phyloP scores from a whole-genome alignment of 208 protist genomes.

The Tetramitus jugosus region DNA sequence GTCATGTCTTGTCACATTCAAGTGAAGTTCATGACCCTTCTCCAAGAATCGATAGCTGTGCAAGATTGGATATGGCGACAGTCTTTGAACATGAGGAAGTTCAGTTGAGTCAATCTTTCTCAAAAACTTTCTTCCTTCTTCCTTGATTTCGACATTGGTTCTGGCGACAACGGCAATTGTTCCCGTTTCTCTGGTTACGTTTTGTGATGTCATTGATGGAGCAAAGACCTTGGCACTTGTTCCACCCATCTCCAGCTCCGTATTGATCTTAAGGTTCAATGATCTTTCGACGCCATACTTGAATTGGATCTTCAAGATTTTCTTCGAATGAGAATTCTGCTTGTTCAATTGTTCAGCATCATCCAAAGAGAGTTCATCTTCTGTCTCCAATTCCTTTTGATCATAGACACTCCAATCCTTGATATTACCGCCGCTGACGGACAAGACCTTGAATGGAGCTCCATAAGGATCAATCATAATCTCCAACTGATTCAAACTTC shows the following conservation, averaged over 20 bases:
- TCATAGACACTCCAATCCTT: background rate
- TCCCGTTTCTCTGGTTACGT: too few relatives aligned
- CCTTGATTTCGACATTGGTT: too few relatives aligned
- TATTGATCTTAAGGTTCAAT: too few relatives aligned
- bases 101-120: too few relatives aligned
- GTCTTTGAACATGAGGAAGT: background rate
- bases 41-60: background rate
- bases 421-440: background rate
- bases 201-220: too few relatives aligned
- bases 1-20: background rate
- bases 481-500: background rate
- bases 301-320: background rate
- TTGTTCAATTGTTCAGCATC: background rate
- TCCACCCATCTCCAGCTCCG: too few relatives aligned
- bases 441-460: background rate
- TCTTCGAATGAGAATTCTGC: background rate
- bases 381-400: background rate
- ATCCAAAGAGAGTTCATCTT: background rate
- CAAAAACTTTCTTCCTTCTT: too few relatives aligned
- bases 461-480: background rate
- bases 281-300: background rate
- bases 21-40: background rate
- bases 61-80: background rate
- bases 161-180: too few relatives aligned
- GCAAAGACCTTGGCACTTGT: too few relatives aligned